These are phyloP conservation scores for Neurospora cerealis DNA, from an alignment of 495 filamentous ascomycete genomes.

Conservation along the genomic window DNA sequence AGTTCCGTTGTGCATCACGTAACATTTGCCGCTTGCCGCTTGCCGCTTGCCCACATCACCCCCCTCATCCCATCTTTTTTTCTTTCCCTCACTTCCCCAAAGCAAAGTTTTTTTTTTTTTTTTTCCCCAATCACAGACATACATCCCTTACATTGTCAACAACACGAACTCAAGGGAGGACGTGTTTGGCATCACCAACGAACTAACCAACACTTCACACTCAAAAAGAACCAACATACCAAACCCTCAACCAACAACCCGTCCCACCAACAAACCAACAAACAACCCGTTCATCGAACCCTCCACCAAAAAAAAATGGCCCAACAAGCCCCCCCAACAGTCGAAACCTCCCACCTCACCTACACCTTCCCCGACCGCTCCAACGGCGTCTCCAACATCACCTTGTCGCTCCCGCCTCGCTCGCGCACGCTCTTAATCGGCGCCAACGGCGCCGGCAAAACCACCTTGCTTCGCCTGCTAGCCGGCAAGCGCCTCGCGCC, in stretches of 20 bases:
- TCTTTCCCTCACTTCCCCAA: not conserved
- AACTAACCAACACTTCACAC: not conserved
- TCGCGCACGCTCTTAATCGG: constrained; percentile 90
- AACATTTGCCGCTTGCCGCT: not conserved
- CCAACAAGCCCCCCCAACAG: constrained; percentile 18
- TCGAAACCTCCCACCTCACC: constrained; percentile 64
- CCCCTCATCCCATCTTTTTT: not conserved
- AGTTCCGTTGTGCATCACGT: not conserved
- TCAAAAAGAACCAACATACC: not conserved
- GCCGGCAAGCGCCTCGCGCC: constrained; percentile 93
- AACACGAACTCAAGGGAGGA: not conserved
- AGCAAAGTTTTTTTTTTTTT: not conserved
- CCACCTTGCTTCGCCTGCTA: constrained; percentile 75
- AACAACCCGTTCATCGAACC: not conserved
- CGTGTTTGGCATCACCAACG: not conserved
- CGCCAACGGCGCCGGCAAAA: constrained; percentile 96
- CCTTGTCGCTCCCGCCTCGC: constrained; percentile 64
- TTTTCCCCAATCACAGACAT: not conserved
- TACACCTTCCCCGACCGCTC: constrained; percentile 83
- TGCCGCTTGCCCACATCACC: not conserved
- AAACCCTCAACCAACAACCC: not conserved
- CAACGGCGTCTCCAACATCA: constrained; percentile 59
- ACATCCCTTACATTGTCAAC: not conserved
- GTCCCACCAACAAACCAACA: not conserved
- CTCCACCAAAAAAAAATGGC: not conserved